phyloP scores from a whole-genome alignment of 164 flowering plant species.

The Magnolia sinica region DNA sequence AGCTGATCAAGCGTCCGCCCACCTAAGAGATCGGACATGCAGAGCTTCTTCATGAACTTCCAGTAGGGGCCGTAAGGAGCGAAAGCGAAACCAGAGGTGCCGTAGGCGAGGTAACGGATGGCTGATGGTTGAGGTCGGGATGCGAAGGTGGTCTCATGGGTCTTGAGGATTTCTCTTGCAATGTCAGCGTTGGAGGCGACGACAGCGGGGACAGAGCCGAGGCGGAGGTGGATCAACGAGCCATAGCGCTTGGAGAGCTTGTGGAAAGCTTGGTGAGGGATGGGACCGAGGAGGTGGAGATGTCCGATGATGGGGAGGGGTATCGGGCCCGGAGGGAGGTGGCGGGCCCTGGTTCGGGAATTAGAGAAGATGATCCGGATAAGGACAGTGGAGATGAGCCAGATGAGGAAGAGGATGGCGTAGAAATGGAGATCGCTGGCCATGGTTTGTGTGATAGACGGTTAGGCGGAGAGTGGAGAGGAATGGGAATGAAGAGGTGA shows the following conservation, averaged over 20 bases:
- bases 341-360: background rate
- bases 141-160: conserved; percentile 44
- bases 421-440: conserved; percentile 14
- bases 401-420: conserved; percentile 20
- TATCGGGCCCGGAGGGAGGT: conserved; percentile 50
- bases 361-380: conserved; percentile 17
- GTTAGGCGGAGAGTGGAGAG: background rate
- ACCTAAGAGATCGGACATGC: conserved; percentile 48
- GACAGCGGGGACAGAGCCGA: conserved; percentile 47
- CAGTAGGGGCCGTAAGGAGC: conserved; percentile 61
- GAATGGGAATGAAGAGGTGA: background rate
- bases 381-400: conserved; percentile 25
- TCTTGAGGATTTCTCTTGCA: conserved; percentile 46
- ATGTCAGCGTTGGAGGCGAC: conserved; percentile 41
- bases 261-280: conserved; percentile 45
- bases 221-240: conserved; percentile 41
- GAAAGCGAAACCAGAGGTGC: conserved; percentile 37
- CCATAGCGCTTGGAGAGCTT: conserved; percentile 41
- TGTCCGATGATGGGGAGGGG: conserved; percentile 56
- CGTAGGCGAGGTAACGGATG: conserved; percentile 32
- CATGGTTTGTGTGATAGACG: background rate
- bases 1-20: conserved; percentile 26
- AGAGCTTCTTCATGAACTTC: conserved; percentile 54
- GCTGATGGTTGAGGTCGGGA: conserved; percentile 31
- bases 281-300: conserved; percentile 50